These are phyloP conservation scores for Sporothrix phasma DNA, from an alignment of 2,329 filamentous ascomycete species.

Conservation along the genomic window DNA sequence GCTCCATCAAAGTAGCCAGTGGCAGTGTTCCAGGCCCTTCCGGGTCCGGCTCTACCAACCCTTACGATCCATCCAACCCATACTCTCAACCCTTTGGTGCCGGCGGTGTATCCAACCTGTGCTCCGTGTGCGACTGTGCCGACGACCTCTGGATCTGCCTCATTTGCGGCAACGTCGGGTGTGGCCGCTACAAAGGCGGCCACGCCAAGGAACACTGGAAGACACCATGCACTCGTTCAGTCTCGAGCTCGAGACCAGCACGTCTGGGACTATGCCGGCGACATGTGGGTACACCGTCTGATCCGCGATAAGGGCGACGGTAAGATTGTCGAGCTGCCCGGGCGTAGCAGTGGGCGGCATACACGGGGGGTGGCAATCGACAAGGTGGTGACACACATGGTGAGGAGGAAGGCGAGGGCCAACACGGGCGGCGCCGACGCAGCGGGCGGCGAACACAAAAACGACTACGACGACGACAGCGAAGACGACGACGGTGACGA, in stretches of 20 bases:
- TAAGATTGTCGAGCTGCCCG: constrained; percentile 83
- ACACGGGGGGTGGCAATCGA: constrained; percentile 16
- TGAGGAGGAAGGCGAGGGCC: background rate
- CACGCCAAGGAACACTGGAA: constrained; percentile 94
- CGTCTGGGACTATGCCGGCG: constrained; percentile 95
- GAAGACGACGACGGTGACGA: constrained; percentile 12
- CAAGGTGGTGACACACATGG: background rate
- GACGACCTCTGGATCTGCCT: constrained; percentile 91
- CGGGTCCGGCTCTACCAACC: background rate
- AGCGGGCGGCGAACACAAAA: background rate
- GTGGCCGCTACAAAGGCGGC: constrained; percentile 85
- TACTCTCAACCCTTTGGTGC: constrained; percentile 48
- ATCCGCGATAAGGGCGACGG: constrained; percentile 90
- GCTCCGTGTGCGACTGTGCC: constrained; percentile 67
- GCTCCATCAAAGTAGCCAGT: background rate
- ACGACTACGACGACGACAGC: background rate
- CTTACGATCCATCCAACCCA: constrained; percentile 39
- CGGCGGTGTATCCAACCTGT: constrained; percentile 55
- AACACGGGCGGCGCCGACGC: background rate
- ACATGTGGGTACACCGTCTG: constrained; percentile 90
- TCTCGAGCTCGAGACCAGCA: constrained; percentile 90
- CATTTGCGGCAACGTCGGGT: constrained; percentile 86
- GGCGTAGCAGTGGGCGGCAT: constrained; percentile 22
- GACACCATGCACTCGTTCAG: constrained; percentile 82
- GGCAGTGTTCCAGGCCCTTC: constrained; percentile 10